These are phyloP conservation scores for Plantago coronopus DNA, from an alignment of 305 asterid species.

Conservation along the genomic window DNA sequence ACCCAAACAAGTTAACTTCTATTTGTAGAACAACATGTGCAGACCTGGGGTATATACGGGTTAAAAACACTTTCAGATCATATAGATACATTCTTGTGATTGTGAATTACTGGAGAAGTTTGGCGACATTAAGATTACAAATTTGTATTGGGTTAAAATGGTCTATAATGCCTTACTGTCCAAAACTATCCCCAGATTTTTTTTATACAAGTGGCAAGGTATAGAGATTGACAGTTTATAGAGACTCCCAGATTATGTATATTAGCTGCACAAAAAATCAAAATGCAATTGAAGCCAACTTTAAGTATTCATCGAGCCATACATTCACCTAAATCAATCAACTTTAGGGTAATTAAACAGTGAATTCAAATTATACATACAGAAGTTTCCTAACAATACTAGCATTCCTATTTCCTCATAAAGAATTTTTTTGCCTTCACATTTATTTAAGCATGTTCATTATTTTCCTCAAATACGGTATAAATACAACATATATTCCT, in stretches of 20 bases:
- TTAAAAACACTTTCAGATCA: no score
- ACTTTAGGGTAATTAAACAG: background rate
- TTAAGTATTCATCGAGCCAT: background rate
- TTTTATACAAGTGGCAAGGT: background rate
- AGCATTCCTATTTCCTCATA: background rate
- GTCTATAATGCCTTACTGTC: background rate
- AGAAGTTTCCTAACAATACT: background rate
- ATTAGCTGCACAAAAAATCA: background rate
- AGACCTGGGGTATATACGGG: no score
- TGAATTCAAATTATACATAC: background rate
- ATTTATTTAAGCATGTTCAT: background rate
- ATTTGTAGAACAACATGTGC: no score
- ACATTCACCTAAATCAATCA: background rate
- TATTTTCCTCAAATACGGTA: background rate
- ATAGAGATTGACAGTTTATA: no score
- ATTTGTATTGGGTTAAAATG: background rate
- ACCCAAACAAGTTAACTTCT: no score
- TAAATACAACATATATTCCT: conserved; percentile 5
- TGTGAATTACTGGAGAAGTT: no score
- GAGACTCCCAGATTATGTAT: background rate
- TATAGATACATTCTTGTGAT: no score
- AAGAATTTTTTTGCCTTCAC: background rate
- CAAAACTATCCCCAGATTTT: background rate
- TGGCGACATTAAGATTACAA: background rate
- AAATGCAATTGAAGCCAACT: background rate